Conservation (phyloP, 129 eudicot species). For the Flaveria ramosissima region DNA sequence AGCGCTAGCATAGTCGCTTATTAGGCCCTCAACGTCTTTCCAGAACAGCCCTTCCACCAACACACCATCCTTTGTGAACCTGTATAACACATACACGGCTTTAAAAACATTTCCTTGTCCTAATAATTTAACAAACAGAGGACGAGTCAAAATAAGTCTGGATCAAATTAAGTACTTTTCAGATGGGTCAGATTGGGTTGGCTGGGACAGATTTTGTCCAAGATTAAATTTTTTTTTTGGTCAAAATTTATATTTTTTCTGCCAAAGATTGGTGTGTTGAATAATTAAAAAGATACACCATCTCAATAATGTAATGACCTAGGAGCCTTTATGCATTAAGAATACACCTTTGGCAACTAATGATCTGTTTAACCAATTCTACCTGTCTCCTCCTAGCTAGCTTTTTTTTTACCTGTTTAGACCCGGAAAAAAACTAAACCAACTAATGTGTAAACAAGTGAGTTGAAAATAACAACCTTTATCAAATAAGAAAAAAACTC, state of each 20-base stretch:
- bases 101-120: not conserved
- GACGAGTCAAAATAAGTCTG: not conserved
- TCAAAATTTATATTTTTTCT: not conserved
- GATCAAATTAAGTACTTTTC: not conserved
- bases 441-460: not conserved
- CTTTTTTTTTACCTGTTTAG: not conserved
- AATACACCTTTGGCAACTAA: not conserved
- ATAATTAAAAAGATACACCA: not conserved
- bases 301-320: not conserved
- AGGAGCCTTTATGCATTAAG: not conserved
- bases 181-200: not conserved
- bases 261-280: not conserved
- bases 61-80: slow-evolving; percentile 93
- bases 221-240: too few relatives aligned
- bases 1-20: slow-evolving; percentile 53
- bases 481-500: not conserved
- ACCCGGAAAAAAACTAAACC: not conserved
- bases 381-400: not conserved
- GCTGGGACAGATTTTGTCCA: slow-evolving; percentile 1
- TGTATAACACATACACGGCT: slow-evolving; percentile 29
- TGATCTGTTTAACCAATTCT: not conserved
- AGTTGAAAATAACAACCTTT: not conserved
- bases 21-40: slow-evolving; percentile 72
- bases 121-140: not conserved
- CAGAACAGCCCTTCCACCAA: slow-evolving; percentile 87